Evolutionary conservation across 163 green algal genomes (phyloP), one percentile per base, ranked within the genome.

Genomic region (Scenedesmus sp.): DNA sequence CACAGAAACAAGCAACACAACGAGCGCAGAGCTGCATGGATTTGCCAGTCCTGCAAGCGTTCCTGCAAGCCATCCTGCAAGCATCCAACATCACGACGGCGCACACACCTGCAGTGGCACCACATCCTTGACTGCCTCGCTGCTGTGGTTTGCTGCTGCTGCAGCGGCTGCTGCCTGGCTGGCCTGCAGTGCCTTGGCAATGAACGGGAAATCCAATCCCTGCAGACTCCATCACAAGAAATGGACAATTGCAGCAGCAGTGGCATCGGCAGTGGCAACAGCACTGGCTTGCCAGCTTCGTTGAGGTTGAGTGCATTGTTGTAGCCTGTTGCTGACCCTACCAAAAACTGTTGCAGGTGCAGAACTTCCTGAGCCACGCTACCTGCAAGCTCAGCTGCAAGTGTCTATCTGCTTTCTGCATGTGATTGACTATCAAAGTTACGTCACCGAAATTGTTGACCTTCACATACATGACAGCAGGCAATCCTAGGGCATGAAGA

Each of bases 131-230:
- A 87, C 87, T 24, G 87, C 78, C 78, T 85, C 49, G 30, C 46
- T 35, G 16, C 40, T 73, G 10, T 82, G 78, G 46, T 56, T 15
- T 12, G 56, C 35, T 9, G 76, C 49, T 53, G 78, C 73, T 84
- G 33, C 56, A 70, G 56, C 42, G 46, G 68, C 86, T 35, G 87
- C 87, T 87, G 78, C 87, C 37, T 87, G 13, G 59, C 87, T 91
- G 87, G 87, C 87, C n/a, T 87, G 26, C 24, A 87, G 78, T 9
- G 87, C 87, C 51, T 43, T 73, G 26, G 43, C 51, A 80, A 91
- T 91, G 78, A 91, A 91, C 0, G 65, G 37, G 30, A 91, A 87
- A 22, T 91, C 87, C 12, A 91, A 26, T 0, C 44, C 87, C 87
- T 91, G 79, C 68, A 70, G n/a, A n/a, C n/a, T n/a, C n/a, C n/a